A percentile compares a stretch with the other conserved stretches of the same genome.
phyloP scores from a whole-genome alignment of 371 early-diverging fungal genomes.

The Smittium culicis region DNA sequence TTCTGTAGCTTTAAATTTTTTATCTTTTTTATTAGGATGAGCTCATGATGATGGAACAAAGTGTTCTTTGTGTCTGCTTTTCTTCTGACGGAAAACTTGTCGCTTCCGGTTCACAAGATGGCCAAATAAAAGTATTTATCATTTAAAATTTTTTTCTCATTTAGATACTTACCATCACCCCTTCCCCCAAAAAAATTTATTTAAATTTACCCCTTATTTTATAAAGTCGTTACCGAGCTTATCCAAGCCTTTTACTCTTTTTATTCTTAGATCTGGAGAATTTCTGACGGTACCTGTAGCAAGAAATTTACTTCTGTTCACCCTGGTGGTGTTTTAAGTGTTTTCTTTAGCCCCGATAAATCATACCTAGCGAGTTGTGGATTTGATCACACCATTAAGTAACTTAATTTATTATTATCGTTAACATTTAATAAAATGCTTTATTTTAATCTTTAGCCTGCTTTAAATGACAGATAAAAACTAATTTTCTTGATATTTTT shows the following conservation, averaged over 20 bases:
- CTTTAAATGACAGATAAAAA: no score
- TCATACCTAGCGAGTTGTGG: constrained; percentile 61
- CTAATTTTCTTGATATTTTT: no score
- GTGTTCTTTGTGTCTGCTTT: constrained; percentile 62
- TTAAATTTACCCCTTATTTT: no score
- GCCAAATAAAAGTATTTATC: constrained; percentile 53
- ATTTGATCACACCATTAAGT: constrained; percentile 62
- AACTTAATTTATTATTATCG: constrained; percentile 6
- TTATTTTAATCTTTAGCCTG: no score
- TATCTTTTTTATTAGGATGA: constrained; percentile 42
- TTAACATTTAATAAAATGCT: not conserved
- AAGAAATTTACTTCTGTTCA: constrained; percentile 68
- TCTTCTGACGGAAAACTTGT: constrained; percentile 58
- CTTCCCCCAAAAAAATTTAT: not conserved
- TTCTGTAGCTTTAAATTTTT: not conserved
- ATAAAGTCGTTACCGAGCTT: no score
- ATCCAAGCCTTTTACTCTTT: no score
- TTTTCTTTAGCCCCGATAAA: constrained; percentile 57
- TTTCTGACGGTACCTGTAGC: constrained; percentile 57
- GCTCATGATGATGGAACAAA: constrained; percentile 78
- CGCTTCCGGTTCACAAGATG: constrained; percentile 75
- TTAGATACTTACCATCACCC: not conserved
- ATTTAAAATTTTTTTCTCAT: not conserved
- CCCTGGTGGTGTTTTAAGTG: constrained; percentile 62
- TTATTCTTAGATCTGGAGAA: constrained; percentile 48